A percentile compares a stretch with the other conserved stretches of the same genome.
These are phyloP conservation scores for Cladosporium sp. DNA, from an alignment of 2,329 filamentous ascomycete species.

Conservation along the genomic window DNA sequence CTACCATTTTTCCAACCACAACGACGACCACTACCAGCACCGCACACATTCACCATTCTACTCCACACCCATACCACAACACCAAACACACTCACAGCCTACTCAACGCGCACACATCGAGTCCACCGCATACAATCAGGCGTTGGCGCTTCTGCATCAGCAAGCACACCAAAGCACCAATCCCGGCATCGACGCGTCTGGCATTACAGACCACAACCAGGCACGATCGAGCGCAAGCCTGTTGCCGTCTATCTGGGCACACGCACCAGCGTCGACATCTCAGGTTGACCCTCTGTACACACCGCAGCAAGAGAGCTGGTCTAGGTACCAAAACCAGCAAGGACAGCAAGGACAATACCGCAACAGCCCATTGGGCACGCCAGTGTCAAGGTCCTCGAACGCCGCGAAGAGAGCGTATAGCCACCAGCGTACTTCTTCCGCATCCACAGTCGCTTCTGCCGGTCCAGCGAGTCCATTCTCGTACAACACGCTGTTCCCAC, in stretches of 20 bases:
- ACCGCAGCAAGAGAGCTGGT: background rate
- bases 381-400: constrained; percentile 14
- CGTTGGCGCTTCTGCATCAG: background rate
- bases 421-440: constrained; percentile 33
- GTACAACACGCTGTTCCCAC: constrained; percentile 32
- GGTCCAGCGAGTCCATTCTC: constrained; percentile 40
- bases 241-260: background rate
- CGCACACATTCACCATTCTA: background rate
- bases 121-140: background rate
- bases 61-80: background rate
- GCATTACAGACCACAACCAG: background rate
- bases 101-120: background rate
- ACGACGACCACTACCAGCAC: constrained; percentile 7
- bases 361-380: constrained; percentile 20
- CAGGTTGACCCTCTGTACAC: background rate
- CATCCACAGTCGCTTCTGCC: constrained; percentile 40
- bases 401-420: constrained; percentile 22
- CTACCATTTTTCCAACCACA: constrained; percentile 6
- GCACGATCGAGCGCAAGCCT: background rate
- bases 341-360: constrained; percentile 2
- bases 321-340: constrained; percentile 8
- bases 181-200: background rate
- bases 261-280: background rate
- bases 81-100: background rate
- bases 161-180: background rate